Conservation (phyloP, 805 yeast species). For the Wickerhamiella spandovensis region DNA sequence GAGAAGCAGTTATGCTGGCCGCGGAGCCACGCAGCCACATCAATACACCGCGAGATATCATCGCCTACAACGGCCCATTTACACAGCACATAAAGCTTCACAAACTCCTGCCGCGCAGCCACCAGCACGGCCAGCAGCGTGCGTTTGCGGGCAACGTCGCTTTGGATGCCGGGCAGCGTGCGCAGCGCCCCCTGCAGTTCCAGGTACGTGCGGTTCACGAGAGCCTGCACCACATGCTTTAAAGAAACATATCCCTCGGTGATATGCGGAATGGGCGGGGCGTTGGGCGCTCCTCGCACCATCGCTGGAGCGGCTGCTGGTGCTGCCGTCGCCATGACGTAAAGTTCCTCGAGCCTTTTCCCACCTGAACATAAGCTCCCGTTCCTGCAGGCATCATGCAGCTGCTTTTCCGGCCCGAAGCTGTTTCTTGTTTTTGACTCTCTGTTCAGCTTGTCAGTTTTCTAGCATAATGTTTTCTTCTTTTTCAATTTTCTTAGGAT, state of each 20-base stretch:
- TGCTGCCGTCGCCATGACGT: background rate
- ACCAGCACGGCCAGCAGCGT: conserved; percentile 57
- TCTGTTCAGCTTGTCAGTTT: too few relatives aligned
- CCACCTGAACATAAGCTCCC: background rate
- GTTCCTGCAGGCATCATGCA: too few relatives aligned
- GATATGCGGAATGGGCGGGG: conserved; percentile 53
- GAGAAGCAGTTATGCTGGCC: conserved; percentile 60
- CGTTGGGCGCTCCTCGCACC: background rate
- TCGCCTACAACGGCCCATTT: conserved; percentile 76
- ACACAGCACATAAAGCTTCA: conserved; percentile 69
- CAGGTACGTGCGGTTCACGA: conserved; percentile 48
- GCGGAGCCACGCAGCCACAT: conserved; percentile 76
- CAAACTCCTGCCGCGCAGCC: conserved; percentile 64
- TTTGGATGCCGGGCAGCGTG: conserved; percentile 40
- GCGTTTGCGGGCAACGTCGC: conserved; percentile 53
- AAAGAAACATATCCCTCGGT: conserved; percentile 57
- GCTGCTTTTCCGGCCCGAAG: too few relatives aligned
- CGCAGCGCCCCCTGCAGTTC: conserved; percentile 50
- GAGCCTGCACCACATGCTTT: conserved; percentile 41
- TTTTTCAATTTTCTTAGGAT: too few relatives aligned
- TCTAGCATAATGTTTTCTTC: too few relatives aligned
- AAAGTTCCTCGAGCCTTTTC: background rate
- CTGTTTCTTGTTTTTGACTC: too few relatives aligned
- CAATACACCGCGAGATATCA: conserved; percentile 65
- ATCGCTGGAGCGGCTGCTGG: background rate